Percentiles rank a stretch among this genome's conserved stretches.
These are phyloP conservation scores for Drosera capensis DNA, from an alignment of 148 eudicot species.

Conservation along the genomic window DNA sequence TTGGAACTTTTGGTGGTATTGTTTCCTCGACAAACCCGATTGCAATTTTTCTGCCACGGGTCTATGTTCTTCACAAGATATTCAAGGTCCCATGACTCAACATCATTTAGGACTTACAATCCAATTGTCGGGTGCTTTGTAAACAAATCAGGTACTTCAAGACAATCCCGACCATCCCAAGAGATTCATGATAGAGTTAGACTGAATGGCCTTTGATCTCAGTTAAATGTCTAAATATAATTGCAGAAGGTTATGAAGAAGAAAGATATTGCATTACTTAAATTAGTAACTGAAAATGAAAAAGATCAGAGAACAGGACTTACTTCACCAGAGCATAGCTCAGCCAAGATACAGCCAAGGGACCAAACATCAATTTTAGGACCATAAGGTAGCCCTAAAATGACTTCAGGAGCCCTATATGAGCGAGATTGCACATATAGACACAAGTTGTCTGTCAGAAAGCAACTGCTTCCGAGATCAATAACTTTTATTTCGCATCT, in stretches of 20 bases:
- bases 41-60: no score
- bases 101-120: no score
- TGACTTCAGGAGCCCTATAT: slow-evolving; percentile 94
- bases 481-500: slow-evolving; percentile 91
- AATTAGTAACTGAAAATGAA: slow-evolving; percentile 2
- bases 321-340: slow-evolving; percentile 86
- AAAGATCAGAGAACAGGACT: slow-evolving; percentile 4
- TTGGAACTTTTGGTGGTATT: no score
- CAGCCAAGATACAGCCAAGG: slow-evolving; percentile 85
- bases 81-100: no score
- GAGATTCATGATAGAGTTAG: no score
- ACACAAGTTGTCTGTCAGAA: slow-evolving; percentile 56
- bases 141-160: no score
- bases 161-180: no score
- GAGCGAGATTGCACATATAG: slow-evolving; percentile 92
- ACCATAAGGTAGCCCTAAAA: slow-evolving; percentile 86
- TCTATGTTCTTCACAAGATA: no score
- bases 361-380: slow-evolving; percentile 94
- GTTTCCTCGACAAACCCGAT: no score
- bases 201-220: no score
- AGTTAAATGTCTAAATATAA: no score
- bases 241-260: background rate
- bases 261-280: background rate
- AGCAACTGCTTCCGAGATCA: slow-evolving; percentile 98
- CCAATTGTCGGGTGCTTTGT: no score